Conservation (phyloP, 2,329 filamentous ascomycete species). For the Trichoderma sp. region DNA sequence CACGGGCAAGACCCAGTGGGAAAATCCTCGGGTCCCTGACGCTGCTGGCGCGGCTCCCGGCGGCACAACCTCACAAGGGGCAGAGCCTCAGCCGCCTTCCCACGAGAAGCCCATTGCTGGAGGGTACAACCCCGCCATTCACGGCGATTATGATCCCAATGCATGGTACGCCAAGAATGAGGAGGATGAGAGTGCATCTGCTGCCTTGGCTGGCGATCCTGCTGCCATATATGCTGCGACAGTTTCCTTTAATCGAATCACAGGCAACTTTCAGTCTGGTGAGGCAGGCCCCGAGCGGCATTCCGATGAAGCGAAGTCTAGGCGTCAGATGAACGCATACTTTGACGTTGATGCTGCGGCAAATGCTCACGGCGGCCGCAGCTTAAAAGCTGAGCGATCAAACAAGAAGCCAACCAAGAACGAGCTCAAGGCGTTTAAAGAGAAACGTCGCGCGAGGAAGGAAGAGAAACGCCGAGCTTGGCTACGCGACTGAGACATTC, state of each 20-base stretch:
- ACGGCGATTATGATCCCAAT: constrained; percentile 93
- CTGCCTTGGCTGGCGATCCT: constrained; percentile 38
- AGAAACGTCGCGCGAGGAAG: constrained; percentile 85
- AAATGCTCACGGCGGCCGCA: constrained; percentile 85
- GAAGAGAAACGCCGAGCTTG: constrained; percentile 93
- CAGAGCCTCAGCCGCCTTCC: constrained; percentile 35
- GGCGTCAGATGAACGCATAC: constrained; percentile 86
- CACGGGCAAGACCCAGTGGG: constrained; percentile 76
- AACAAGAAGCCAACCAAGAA: constrained; percentile 81
- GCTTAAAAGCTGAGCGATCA: constrained; percentile 86
- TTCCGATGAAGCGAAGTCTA: constrained; percentile 84
- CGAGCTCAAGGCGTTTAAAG: constrained; percentile 88
- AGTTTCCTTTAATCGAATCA: constrained; percentile 88
- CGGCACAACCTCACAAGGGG: constrained; percentile 13
- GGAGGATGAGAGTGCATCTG: constrained; percentile 35
- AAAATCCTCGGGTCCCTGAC: constrained; percentile 75
- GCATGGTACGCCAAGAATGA: constrained; percentile 82
- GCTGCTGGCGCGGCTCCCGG: constrained; percentile 37
- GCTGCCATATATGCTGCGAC: constrained; percentile 63
- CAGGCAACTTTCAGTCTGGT: constrained; percentile 74
- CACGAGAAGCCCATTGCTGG: constrained; percentile 53
- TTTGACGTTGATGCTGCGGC: constrained; percentile 96
- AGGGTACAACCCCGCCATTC: constrained; percentile 94
- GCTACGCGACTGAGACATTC: constrained; percentile 69
- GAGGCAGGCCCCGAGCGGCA: constrained; percentile 72